These are phyloP conservation scores for Mycena filopes DNA, from an alignment of 768 basidiomycete genomes.

Conservation along the genomic window DNA sequence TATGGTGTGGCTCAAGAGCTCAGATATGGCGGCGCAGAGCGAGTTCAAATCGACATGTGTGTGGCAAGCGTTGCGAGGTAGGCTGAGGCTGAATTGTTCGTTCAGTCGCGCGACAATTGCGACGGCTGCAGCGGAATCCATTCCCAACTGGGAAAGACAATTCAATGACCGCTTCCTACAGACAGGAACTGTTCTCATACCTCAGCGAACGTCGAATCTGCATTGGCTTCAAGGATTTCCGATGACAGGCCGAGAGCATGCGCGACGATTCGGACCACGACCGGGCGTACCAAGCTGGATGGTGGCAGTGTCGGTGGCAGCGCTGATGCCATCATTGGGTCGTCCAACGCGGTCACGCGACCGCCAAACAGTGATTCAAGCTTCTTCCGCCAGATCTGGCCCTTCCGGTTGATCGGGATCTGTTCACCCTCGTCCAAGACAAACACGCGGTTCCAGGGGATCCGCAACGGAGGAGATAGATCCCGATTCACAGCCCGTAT, in stretches of 20 bases:
- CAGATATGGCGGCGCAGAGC: conserved; percentile 38
- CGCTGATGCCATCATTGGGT: too few species aligned
- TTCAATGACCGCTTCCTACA: background rate
- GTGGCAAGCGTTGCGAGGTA: conserved; percentile 49
- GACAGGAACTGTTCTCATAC: conserved; percentile 20
- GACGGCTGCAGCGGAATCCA: conserved; percentile 48
- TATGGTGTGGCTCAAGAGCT: background rate
- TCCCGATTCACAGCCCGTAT: conserved; percentile 43
- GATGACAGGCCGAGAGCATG: conserved; percentile 38
- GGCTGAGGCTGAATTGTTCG: conserved; percentile 36
- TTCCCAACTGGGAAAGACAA: conserved; percentile 41
- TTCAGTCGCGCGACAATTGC: conserved; percentile 45
- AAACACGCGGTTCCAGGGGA: conserved; percentile 45
- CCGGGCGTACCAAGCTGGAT: conserved; percentile 13
- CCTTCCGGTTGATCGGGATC: conserved; percentile 46
- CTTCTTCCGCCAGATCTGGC: conserved; percentile 46
- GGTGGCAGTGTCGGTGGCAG: background rate
- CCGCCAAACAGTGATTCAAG: conserved; percentile 43
- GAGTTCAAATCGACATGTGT: conserved; percentile 44
- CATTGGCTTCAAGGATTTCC: conserved; percentile 39
- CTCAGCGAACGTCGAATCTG: conserved; percentile 46
- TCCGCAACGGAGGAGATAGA: conserved; percentile 46
- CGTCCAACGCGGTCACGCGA: conserved; percentile 31
- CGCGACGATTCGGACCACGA: conserved; percentile 39
- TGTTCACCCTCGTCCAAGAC: conserved; percentile 39